Percentiles rank a stretch among this genome's conserved stretches.
These are phyloP conservation scores for Porcisia deanei DNA, from an alignment of 208 protist species.

Conservation along the genomic window DNA sequence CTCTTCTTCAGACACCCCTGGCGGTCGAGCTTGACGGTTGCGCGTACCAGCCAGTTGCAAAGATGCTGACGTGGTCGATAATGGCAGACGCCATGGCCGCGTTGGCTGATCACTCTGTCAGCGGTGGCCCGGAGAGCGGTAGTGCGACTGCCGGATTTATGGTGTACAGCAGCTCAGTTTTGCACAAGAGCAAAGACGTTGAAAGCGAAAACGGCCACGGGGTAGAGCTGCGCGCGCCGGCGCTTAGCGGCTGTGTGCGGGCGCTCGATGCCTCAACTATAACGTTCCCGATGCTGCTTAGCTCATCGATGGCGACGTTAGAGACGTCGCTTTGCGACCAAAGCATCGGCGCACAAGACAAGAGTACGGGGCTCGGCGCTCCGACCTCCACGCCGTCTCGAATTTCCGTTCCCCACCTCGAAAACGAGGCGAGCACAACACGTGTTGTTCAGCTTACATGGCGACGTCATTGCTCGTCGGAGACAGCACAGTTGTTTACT, in stretches of 20 bases:
- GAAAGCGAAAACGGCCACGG: background rate
- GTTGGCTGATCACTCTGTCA: slow-evolving; percentile 13
- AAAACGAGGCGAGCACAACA: background rate
- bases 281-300: slow-evolving; percentile 26
- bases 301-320: background rate
- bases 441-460: slow-evolving; percentile 31
- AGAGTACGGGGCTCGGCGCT: background rate
- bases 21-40: slow-evolving; percentile 19
- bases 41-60: slow-evolving; percentile 6
- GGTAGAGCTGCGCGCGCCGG: background rate
- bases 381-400: background rate
- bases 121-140: background rate
- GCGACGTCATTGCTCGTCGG: slow-evolving; percentile 12
- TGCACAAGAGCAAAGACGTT: background rate
- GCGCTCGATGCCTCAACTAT: slow-evolving; percentile 14
- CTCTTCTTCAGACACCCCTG: slow-evolving; percentile 8
- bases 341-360: background rate
- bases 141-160: background rate
- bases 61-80: slow-evolving; percentile 32
- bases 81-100: slow-evolving; percentile 28
- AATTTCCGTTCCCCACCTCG: too few species aligned
- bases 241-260: slow-evolving; percentile 7
- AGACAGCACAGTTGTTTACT: slow-evolving; percentile 6
- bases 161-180: background rate
- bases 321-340: background rate